Percentiles rank a stretch among this genome's conserved stretches.
phyloP scores from a whole-genome alignment of 2,329 filamentous ascomycete genomes.

The Aspergillus pseudoviridinutans region DNA sequence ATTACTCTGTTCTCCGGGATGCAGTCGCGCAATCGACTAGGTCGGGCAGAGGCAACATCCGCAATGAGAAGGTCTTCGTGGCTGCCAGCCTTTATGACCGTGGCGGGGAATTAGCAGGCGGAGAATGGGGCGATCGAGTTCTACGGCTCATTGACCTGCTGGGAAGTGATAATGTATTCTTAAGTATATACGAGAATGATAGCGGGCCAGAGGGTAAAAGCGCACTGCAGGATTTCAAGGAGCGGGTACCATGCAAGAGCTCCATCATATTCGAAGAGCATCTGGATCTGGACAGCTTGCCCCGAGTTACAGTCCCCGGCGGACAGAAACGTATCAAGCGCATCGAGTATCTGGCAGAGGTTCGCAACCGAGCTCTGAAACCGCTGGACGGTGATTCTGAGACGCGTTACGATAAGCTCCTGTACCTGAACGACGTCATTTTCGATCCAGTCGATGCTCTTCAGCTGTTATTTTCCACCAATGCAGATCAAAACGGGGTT shows the following conservation, averaged over 20 bases:
- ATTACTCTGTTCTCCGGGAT: slow-evolving; percentile 44
- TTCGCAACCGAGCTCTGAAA: slow-evolving; percentile 65
- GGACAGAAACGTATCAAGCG: slow-evolving; percentile 64
- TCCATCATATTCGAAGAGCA: slow-evolving; percentile 59
- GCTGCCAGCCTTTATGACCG: slow-evolving; percentile 67
- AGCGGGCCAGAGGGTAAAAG: slow-evolving; percentile 54
- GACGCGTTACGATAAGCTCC: slow-evolving; percentile 52
- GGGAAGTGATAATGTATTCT: slow-evolving; percentile 63
- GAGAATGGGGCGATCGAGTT: slow-evolving; percentile 61
- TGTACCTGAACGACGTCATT: slow-evolving; percentile 65
- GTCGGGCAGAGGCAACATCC: slow-evolving; percentile 47
- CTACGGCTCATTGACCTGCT: slow-evolving; percentile 61
- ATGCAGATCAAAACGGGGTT: slow-evolving; percentile 49
- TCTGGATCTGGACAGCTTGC: slow-evolving; percentile 54
- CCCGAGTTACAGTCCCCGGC: slow-evolving; percentile 58
- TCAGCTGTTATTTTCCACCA: slow-evolving; percentile 60
- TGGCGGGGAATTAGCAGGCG: slow-evolving; percentile 56
- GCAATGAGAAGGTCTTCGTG: slow-evolving; percentile 66
- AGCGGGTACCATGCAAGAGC: slow-evolving; percentile 47
- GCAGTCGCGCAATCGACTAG: slow-evolving; percentile 27
- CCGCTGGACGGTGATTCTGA: slow-evolving; percentile 53
- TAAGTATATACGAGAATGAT: slow-evolving; percentile 72
- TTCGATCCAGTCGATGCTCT: slow-evolving; percentile 57
- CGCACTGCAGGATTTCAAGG: slow-evolving; percentile 53
- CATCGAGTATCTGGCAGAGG: slow-evolving; percentile 67